phyloP scores from a whole-genome alignment of 352 stramenopile genomes.

The Albugo laibachii region DNA sequence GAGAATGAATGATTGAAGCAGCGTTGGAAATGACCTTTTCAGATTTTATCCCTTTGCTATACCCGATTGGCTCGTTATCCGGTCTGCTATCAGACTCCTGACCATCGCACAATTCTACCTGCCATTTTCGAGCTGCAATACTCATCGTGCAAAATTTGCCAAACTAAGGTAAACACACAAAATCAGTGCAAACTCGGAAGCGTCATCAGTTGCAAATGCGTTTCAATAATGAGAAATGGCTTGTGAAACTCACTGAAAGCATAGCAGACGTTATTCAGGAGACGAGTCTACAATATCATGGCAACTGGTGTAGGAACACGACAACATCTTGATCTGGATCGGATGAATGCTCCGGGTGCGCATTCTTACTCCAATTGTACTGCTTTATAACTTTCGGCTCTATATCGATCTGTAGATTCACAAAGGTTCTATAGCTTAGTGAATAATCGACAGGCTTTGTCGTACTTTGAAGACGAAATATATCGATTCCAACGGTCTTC shows the following conservation, averaged over 20 bases:
- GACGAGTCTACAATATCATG: no score
- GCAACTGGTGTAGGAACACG: no score
- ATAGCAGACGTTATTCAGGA: no score
- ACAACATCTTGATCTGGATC: conserved; percentile 9
- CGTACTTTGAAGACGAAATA: conserved; percentile 39
- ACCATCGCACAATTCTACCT: conserved; percentile 25
- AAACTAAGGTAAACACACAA: no score
- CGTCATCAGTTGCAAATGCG: no score
- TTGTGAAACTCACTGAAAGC: no score
- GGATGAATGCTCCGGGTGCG: conserved; percentile 45
- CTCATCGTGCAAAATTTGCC: no score
- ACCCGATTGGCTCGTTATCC: conserved; percentile 46
- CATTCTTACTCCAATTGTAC: background rate
- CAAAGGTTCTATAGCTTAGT: conserved; percentile 49
- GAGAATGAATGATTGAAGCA: no score
- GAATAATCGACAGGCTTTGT: conserved; percentile 25
- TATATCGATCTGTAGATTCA: conserved; percentile 17
- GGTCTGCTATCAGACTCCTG: conserved; percentile 47
- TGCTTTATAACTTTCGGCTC: background rate
- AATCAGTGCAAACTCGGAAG: no score
- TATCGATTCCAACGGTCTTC: conserved; percentile 30
- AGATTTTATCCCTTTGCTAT: conserved; percentile 27
- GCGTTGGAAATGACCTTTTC: conserved; percentile 19
- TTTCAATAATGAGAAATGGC: no score
- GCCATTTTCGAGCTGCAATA: no score